Evolutionary conservation across 352 stramenopile species (phyloP).

Genomic region (Globisporangium canariense): DNA sequence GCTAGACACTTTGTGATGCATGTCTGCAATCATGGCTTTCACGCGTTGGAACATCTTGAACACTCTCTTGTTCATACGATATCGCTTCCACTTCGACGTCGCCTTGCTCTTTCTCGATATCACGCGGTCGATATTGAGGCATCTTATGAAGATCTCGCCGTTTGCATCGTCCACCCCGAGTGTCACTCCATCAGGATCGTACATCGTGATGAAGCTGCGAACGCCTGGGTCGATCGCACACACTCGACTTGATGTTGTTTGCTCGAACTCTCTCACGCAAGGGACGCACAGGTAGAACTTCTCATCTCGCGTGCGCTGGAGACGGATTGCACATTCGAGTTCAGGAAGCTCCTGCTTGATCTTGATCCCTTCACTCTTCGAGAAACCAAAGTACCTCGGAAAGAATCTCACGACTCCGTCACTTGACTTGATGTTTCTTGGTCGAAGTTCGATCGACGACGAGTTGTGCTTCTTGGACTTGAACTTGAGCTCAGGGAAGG

Average conservation of each 20-base stretch:
- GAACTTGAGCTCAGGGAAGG: constrained; percentile 14
- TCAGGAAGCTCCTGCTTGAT: constrained; percentile 11
- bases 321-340: constrained; percentile 11
- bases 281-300: constrained; percentile 20
- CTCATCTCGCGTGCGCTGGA: constrained; percentile 15
- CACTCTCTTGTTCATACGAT: too few species aligned
- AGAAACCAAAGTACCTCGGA: constrained; percentile 15
- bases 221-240: constrained; percentile 18
- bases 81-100: too few species aligned
- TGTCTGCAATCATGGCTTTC: too few species aligned
- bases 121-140: background rate
- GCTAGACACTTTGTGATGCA: too few species aligned
- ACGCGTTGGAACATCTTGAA: too few species aligned
- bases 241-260: constrained; percentile 5
- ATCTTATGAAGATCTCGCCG: background rate
- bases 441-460: constrained; percentile 1
- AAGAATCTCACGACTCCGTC: constrained; percentile 8
- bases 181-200: background rate
- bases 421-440: background rate
- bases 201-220: background rate
- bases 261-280: constrained; percentile 5
- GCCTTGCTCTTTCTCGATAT: background rate
- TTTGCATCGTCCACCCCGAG: background rate
- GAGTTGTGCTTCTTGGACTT: constrained; percentile 17
- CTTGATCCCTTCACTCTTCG: constrained; percentile 12